These are phyloP conservation scores for Ogataea wickerhamii DNA, from an alignment of 805 yeast species.

Conservation along the genomic window DNA sequence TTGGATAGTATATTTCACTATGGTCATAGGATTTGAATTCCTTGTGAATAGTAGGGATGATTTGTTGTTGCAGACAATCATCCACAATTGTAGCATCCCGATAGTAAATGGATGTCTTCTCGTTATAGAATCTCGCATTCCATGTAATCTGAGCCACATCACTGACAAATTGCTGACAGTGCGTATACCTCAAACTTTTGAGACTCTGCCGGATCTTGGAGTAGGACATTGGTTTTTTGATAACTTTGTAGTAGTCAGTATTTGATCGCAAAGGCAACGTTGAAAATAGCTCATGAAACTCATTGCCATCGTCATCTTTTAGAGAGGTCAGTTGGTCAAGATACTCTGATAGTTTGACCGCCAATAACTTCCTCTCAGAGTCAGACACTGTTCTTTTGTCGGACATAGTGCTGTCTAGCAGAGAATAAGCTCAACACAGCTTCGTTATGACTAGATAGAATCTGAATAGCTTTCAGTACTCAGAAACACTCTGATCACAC, in stretches of 20 bases:
- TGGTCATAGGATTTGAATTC: slow-evolving; percentile 38
- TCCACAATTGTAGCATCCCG: slow-evolving; percentile 63
- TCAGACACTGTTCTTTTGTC: slow-evolving; percentile 14
- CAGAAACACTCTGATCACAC: no score
- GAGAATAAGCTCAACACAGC: no score
- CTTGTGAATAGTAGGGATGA: slow-evolving; percentile 45
- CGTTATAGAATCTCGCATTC: slow-evolving; percentile 86
- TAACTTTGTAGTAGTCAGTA: slow-evolving; percentile 76
- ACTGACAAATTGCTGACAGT: slow-evolving; percentile 64
- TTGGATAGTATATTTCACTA: slow-evolving; percentile 48
- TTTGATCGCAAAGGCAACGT: slow-evolving; percentile 69
- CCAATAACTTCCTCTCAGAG: slow-evolving; percentile 20
- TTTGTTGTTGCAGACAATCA: slow-evolving; percentile 41
- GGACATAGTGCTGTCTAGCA: no score
- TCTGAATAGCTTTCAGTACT: no score
- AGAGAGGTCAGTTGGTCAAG: slow-evolving; percentile 24
- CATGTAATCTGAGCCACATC: slow-evolving; percentile 84
- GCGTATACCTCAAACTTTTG: slow-evolving; percentile 49
- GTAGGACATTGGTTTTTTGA: slow-evolving; percentile 78
- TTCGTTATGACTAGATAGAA: no score
- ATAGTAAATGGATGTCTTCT: slow-evolving; percentile 62
- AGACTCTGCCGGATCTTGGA: slow-evolving; percentile 63
- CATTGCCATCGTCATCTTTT: slow-evolving; percentile 26
- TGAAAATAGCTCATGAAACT: slow-evolving; percentile 46
- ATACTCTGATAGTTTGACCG: slow-evolving; percentile 11